Conservation (phyloP, 2,329 filamentous ascomycete species). For the Hyphodiscus sp. region DNA sequence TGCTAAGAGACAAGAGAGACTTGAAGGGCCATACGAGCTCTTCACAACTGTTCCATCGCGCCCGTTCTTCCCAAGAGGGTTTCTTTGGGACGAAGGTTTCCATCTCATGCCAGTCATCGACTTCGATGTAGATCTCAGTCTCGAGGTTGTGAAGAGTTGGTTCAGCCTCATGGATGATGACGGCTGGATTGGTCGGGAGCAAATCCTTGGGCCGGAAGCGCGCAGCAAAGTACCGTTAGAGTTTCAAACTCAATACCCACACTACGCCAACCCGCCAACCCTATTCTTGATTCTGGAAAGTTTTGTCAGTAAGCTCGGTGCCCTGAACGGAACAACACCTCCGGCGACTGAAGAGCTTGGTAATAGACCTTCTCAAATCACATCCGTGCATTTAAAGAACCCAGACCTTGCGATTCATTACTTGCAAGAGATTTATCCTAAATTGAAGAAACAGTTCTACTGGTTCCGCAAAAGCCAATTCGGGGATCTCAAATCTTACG, state of each 20-base stretch:
- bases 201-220: slow-evolving; percentile 87
- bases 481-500: slow-evolving; percentile 86
- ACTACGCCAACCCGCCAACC: slow-evolving; percentile 95
- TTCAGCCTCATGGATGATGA: slow-evolving; percentile 94
- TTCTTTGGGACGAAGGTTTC: slow-evolving; percentile 98
- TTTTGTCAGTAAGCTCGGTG: slow-evolving; percentile 72
- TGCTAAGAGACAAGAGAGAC: slow-evolving; percentile 56
- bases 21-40: slow-evolving; percentile 79
- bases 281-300: slow-evolving; percentile 82
- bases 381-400: slow-evolving; percentile 61
- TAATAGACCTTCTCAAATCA: slow-evolving; percentile 39
- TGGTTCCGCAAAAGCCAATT: slow-evolving; percentile 94
- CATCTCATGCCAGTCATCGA: slow-evolving; percentile 86
- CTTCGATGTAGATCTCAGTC: slow-evolving; percentile 84
- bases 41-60: slow-evolving; percentile 89
- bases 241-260: slow-evolving; percentile 93
- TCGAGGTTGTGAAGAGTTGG: slow-evolving; percentile 91
- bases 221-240: slow-evolving; percentile 89
- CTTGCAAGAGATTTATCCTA: slow-evolving; percentile 72
- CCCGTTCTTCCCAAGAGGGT: slow-evolving; percentile 93
- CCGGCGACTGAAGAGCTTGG: slow-evolving; percentile 39
- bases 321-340: slow-evolving; percentile 41
- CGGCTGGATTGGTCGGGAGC: slow-evolving; percentile 95
- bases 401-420: slow-evolving; percentile 62
- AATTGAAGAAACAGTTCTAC: slow-evolving; percentile 80